phyloP scores from a whole-genome alignment of 345 rosid genomes.

The Citrus reticulata region DNA sequence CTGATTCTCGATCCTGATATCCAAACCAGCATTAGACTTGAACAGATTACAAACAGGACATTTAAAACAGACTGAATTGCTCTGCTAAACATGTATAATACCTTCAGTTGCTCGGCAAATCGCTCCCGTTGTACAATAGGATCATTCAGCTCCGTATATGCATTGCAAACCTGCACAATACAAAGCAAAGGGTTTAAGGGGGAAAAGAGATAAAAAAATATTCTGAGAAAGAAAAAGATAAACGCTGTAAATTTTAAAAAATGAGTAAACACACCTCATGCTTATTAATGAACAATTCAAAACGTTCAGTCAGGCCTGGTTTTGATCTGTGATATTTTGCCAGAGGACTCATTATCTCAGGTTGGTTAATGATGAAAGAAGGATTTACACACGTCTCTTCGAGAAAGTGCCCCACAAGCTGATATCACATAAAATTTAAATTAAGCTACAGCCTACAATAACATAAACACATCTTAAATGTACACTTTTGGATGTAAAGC shows the following conservation, averaged over 20 bases:
- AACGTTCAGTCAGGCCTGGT: conserved; percentile 81
- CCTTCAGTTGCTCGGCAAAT: conserved; percentile 95
- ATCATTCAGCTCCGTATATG: conserved; percentile 96
- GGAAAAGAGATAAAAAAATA: neutral
- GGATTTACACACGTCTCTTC: conserved; percentile 95
- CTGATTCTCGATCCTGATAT: conserved; percentile 78
- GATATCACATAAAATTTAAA: conserved; percentile 20
- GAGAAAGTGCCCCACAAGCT: conserved; percentile 95
- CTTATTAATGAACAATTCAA: conserved; percentile 86
- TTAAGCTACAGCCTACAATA: neutral
- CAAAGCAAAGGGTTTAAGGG: neutral
- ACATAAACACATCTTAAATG: neutral
- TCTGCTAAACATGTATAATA: conserved; percentile 14
- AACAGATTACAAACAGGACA: neutral
- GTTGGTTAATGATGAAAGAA: conserved; percentile 87
- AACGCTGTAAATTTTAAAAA: neutral
- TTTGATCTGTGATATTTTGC: conserved; percentile 83
- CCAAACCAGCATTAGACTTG: neutral
- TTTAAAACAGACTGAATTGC: neutral
- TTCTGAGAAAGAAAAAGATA: neutral
- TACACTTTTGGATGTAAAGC: neutral
- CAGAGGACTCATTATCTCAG: conserved; percentile 87
- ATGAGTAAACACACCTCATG: conserved; percentile 54
- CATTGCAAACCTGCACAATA: conserved; percentile 68
- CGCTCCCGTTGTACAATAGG: conserved; percentile 93